Evolutionary conservation across 352 stramenopile species (phyloP).

Genomic region (Globisporangium orthogonon): DNA sequence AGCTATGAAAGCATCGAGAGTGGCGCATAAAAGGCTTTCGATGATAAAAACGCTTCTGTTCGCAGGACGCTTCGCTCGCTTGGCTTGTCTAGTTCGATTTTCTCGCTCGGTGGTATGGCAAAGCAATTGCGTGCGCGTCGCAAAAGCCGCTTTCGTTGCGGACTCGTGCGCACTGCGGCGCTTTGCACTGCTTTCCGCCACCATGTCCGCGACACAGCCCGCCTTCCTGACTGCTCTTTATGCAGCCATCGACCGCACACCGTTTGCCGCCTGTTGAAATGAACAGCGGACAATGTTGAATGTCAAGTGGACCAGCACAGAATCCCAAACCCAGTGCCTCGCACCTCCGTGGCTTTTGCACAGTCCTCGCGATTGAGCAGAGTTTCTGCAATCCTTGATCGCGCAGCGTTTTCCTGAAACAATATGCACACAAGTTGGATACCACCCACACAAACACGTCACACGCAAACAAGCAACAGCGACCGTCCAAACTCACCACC

Average conservation of each 20-base stretch:
- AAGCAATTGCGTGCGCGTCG: slow-evolving; percentile 1
- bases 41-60: no score
- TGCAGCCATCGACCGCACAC: slow-evolving; percentile 44
- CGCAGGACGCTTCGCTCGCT: no score
- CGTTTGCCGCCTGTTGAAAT: slow-evolving; percentile 48
- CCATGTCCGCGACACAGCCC: slow-evolving; percentile 64
- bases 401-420: slow-evolving; percentile 57
- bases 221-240: slow-evolving; percentile 66
- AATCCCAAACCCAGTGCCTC: neutral
- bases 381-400: slow-evolving; percentile 63
- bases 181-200: slow-evolving; percentile 26
- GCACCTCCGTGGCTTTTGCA: slow-evolving; percentile 87
- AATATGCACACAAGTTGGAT: neutral
- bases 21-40: no score
- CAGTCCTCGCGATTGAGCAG: slow-evolving; percentile 68
- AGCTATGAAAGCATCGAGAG: no score
- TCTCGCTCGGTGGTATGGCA: neutral
- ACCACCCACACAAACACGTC: neutral
- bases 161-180: slow-evolving; percentile 18
- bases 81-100: neutral
- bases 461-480: neutral
- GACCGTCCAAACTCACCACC: slow-evolving; percentile 40
- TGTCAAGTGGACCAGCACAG: neutral
- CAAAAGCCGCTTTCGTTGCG: slow-evolving; percentile 25
- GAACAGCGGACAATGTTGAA: neutral